Evolutionary conservation across 2,329 filamentous ascomycete genomes (phyloP).

Genomic region (Alternaria ventricosa): DNA sequence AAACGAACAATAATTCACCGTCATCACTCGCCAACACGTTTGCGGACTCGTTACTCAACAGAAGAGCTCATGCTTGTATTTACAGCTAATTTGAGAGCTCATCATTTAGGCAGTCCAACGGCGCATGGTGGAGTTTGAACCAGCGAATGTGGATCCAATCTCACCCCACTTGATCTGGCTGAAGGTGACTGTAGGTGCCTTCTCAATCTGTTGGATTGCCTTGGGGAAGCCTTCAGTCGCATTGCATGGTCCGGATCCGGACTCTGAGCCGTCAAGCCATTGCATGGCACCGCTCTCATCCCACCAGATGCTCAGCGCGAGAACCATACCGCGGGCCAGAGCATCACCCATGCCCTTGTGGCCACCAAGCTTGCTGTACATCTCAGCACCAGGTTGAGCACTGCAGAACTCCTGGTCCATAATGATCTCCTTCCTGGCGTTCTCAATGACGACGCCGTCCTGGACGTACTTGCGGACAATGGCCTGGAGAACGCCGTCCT

Average conservation of each 20-base stretch:
- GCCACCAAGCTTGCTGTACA: conserved; percentile 49
- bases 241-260: conserved; percentile 59
- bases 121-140: conserved; percentile 17
- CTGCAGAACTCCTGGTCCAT: conserved; percentile 43
- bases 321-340: conserved; percentile 59
- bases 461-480: conserved; percentile 72
- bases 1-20: neutral
- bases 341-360: conserved; percentile 56
- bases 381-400: conserved; percentile 33
- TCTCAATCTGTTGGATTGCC: conserved; percentile 56
- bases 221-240: conserved; percentile 60
- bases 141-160: conserved; percentile 60
- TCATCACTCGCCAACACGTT: neutral
- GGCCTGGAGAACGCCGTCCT: conserved; percentile 62
- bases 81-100: too few relatives aligned
- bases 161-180: conserved; percentile 67
- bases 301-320: conserved; percentile 64
- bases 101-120: conserved; percentile 24
- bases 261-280: conserved; percentile 61
- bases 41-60: too few relatives aligned
- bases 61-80: neutral
- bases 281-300: conserved; percentile 61
- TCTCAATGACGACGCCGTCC: conserved; percentile 64
- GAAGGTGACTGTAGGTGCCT: conserved; percentile 60
- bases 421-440: conserved; percentile 53